These are phyloP conservation scores for Micractinium conductrix DNA, from an alignment of 139 green algal genomes.

Conservation along the genomic window DNA sequence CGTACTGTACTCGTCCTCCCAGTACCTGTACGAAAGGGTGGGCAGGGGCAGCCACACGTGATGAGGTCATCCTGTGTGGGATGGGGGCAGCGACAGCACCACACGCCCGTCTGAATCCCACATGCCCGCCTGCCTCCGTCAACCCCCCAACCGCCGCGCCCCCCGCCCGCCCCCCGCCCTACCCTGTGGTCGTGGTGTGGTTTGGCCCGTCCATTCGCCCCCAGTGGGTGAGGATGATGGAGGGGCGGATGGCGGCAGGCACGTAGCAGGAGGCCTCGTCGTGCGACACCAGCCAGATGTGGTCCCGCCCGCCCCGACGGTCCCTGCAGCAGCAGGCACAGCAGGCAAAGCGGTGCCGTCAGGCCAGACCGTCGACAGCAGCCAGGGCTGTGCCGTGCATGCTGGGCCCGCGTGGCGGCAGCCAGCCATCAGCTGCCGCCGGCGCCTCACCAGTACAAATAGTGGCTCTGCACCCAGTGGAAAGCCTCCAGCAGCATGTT, in stretches of 20 bases:
- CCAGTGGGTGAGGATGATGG: constrained; percentile 62
- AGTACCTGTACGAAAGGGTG: neutral
- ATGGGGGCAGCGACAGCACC: too few species aligned
- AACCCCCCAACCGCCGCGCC: too few species aligned
- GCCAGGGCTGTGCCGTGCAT: too few species aligned
- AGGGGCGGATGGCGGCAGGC: constrained; percentile 39
- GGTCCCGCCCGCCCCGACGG: constrained; percentile 15
- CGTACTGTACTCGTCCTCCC: neutral
- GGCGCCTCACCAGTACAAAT: constrained; percentile 11
- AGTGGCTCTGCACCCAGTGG: constrained; percentile 9
- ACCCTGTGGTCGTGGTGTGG: constrained; percentile 4
- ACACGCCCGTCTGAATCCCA: too few species aligned
- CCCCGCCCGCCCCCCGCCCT: neutral
- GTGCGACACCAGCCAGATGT: constrained; percentile 42
- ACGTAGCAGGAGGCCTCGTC: constrained; percentile 66
- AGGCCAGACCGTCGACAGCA: too few species aligned
- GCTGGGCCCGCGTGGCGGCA: too few species aligned
- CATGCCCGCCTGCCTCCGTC: too few species aligned
- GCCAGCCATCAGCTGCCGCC: too few species aligned
- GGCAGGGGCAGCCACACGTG: neutral
- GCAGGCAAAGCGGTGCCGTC: neutral
- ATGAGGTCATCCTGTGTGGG: too few species aligned
- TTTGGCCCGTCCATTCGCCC: constrained; percentile 26
- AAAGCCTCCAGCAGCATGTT: constrained; percentile 22
- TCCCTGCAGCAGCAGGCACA: neutral